A percentile compares a stretch with the other conserved stretches of the same genome.
Conservation (phyloP, 495 filamentous ascomycete species). For the Lichenothelia convexa region DNA sequence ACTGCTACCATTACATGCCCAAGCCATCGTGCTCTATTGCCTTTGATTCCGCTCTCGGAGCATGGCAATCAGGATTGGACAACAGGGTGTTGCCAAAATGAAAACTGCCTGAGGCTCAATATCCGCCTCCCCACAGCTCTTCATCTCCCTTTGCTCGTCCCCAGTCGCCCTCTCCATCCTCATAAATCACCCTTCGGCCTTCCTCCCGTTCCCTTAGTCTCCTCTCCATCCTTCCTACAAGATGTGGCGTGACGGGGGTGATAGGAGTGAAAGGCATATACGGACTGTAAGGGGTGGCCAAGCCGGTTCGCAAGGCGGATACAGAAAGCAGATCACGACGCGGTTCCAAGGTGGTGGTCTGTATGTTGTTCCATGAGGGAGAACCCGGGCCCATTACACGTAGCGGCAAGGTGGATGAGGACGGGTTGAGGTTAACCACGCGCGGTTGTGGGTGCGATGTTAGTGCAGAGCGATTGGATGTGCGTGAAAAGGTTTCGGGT, state of each 20-base stretch:
- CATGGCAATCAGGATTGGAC: constrained; percentile 9
- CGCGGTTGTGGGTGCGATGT: constrained; percentile 3
- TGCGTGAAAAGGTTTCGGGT: no score
- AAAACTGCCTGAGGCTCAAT: constrained; percentile 6
- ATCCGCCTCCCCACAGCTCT: constrained; percentile 38
- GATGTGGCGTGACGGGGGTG: constrained; percentile 67
- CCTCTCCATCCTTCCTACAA: constrained; percentile 54
- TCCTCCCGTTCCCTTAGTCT: constrained; percentile 45
- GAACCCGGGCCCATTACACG: not conserved
- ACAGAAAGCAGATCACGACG: constrained; percentile 24
- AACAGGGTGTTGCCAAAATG: no score
- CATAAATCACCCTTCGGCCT: constrained; percentile 32
- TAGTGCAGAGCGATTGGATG: constrained; percentile 10
- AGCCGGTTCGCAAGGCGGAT: constrained; percentile 6
- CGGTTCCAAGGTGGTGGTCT: constrained; percentile 34
- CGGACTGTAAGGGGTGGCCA: constrained; percentile 67
- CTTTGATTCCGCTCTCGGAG: no score
- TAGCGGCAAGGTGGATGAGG: constrained; percentile 8
- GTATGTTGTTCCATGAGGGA: constrained; percentile 10
- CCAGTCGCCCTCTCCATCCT: constrained; percentile 40
- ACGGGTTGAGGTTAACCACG: no score
- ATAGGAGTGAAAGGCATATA: constrained; percentile 86
- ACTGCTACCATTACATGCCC: no score
- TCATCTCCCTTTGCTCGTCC: constrained; percentile 34
- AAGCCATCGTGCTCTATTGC: no score